Evolutionary conservation across 148 eudicot species (phyloP).

Genomic region (Beta vulgaris): DNA sequence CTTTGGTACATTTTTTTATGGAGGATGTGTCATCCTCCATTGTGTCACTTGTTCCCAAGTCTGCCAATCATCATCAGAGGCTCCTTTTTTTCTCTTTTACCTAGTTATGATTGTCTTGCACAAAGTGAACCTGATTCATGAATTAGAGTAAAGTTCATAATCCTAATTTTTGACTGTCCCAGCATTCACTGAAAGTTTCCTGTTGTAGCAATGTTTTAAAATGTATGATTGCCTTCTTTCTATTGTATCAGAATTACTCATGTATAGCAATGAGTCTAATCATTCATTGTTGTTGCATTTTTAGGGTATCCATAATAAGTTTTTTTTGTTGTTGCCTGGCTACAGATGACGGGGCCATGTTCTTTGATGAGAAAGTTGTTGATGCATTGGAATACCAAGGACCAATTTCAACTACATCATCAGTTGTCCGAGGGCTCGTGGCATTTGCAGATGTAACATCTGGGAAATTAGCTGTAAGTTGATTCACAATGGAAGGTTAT

Average conservation of each 20-base stretch:
- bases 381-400: constrained; percentile 64
- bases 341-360: constrained; percentile 88
- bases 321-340: constrained; percentile 6
- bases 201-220: background rate
- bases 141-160: too few species aligned
- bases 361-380: constrained; percentile 80
- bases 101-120: too few species aligned
- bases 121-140: too few species aligned
- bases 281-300: background rate
- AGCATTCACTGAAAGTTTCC: background rate
- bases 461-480: constrained; percentile 65
- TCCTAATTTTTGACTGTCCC: too few species aligned
- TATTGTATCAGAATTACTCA: background rate
- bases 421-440: constrained; percentile 78
- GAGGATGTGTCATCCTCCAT: too few species aligned
- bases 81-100: too few species aligned
- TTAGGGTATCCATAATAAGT: background rate
- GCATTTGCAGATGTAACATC: constrained; percentile 70
- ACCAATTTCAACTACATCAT: constrained; percentile 72
- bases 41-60: too few species aligned
- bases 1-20: too few species aligned
- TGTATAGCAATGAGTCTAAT: background rate
- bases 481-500: background rate
- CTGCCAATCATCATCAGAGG: too few species aligned
- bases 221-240: constrained; percentile 5